Evolutionary conservation across 352 stramenopile genomes (phyloP).

Genomic region (Phytophthora palmivora): DNA sequence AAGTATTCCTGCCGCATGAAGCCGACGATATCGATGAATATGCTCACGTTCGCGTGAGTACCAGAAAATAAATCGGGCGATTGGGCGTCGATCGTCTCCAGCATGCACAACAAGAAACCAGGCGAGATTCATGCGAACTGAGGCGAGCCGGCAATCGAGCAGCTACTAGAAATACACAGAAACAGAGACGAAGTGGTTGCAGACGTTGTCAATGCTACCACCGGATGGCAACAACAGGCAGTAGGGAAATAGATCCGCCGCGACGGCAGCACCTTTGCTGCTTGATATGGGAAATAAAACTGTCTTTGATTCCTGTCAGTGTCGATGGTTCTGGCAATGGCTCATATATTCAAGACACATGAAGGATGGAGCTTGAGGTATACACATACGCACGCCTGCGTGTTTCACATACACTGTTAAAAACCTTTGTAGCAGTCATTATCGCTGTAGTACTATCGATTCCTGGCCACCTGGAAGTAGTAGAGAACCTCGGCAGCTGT

Average conservation of each 20-base stretch:
- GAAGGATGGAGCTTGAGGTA: no score
- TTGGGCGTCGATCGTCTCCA: conserved; percentile 14
- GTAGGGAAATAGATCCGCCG: conserved; percentile 7
- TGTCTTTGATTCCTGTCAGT: conserved; percentile 22
- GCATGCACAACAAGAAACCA: conserved; percentile 5
- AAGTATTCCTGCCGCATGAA: not conserved
- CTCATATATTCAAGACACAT: no score
- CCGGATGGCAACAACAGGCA: not conserved
- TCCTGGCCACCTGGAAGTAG: no score
- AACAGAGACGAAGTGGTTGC: conserved; percentile 24
- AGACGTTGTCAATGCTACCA: conserved; percentile 12
- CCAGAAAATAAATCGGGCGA: conserved; percentile 21
- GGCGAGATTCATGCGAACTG: conserved; percentile 8
- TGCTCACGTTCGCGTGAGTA: conserved; percentile 3
- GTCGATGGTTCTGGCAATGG: conserved; percentile 18
- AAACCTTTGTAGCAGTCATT: no score
- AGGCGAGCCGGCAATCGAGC: conserved; percentile 18
- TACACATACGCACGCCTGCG: no score
- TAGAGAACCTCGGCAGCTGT: no score
- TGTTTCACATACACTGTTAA: no score
- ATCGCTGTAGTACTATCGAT: no score
- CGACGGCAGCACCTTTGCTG: conserved; percentile 13
- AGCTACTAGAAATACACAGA: conserved; percentile 40
- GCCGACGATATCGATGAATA: not conserved
- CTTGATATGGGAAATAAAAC: conserved; percentile 35